Conservation (phyloP, 1,139 yeast genomes). For the Candida glucosophila region DNA sequence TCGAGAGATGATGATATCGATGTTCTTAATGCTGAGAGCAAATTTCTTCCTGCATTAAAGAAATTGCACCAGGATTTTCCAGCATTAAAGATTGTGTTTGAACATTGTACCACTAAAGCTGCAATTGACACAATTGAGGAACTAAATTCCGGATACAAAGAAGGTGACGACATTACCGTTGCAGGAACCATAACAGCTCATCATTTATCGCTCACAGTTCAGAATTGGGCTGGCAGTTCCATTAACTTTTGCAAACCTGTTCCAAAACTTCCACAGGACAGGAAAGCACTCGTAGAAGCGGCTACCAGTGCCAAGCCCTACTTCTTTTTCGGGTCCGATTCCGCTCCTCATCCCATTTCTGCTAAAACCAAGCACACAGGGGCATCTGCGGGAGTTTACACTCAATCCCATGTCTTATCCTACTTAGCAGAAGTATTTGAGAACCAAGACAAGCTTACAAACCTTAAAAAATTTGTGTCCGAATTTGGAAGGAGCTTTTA, state of each 20-base stretch:
- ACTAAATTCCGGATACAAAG: conserved; percentile 50
- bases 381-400: conserved; percentile 95
- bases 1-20: conserved; percentile 50
- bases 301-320: conserved; percentile 89
- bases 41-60: conserved; percentile 82
- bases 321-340: conserved; percentile 94
- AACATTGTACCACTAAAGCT: conserved; percentile 89
- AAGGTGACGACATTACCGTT: conserved; percentile 51
- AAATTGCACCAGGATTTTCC: conserved; percentile 82
- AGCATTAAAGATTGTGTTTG: conserved; percentile 74
- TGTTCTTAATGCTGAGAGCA: conserved; percentile 88
- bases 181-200: conserved; percentile 96
- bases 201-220: conserved; percentile 80
- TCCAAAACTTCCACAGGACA: conserved; percentile 84
- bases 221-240: conserved; percentile 96
- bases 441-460: conserved; percentile 49
- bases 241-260: conserved; percentile 96
- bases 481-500: conserved; percentile 70
- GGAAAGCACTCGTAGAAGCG: conserved; percentile 71
- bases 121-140: conserved; percentile 72
- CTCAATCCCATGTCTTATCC: conserved; percentile 76
- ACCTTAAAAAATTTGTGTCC: conserved; percentile 65
- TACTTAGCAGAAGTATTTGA: conserved; percentile 88
- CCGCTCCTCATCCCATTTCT: conserved; percentile 90
- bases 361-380: conserved; percentile 70